Conservation (phyloP, 1,139 yeast species). For the Hansenula sp. region DNA sequence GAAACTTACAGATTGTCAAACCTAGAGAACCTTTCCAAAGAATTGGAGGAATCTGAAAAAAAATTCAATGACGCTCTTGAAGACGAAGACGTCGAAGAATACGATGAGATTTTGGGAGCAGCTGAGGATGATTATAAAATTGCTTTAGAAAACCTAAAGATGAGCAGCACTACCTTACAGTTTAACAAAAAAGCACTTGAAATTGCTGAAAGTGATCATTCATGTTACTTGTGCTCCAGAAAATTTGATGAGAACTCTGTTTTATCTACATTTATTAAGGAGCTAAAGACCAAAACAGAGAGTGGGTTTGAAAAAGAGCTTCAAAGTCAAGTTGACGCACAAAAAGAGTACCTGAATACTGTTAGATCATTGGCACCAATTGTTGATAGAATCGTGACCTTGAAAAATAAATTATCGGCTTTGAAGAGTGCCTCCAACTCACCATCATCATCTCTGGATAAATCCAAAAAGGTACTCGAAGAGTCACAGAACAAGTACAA, state of each 20-base stretch:
- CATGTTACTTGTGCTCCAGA: slow-evolving; percentile 65
- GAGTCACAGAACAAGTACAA: slow-evolving; percentile 23
- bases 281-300: slow-evolving; percentile 28
- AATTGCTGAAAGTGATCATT: slow-evolving; percentile 48
- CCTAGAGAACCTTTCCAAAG: slow-evolving; percentile 13
- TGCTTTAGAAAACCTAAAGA: slow-evolving; percentile 57
- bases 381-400: slow-evolving; percentile 13
- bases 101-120: slow-evolving; percentile 44
- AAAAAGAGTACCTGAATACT: slow-evolving; percentile 33
- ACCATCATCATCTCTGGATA: neutral
- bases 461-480: neutral
- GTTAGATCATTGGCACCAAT: slow-evolving; percentile 23
- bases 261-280: slow-evolving; percentile 27
- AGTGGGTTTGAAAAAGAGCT: slow-evolving; percentile 24
- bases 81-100: slow-evolving; percentile 46
- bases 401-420: slow-evolving; percentile 6
- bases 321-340: slow-evolving; percentile 33
- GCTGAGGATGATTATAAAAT: slow-evolving; percentile 57
- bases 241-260: slow-evolving; percentile 43
- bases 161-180: slow-evolving; percentile 59
- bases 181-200: slow-evolving; percentile 63
- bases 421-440: neutral
- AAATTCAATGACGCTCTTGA: slow-evolving; percentile 24
- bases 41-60: slow-evolving; percentile 12
- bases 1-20: slow-evolving; percentile 19